Evolutionary conservation across 2,329 filamentous ascomycete species (phyloP).

Genomic region (Waltergamsia citrina): DNA sequence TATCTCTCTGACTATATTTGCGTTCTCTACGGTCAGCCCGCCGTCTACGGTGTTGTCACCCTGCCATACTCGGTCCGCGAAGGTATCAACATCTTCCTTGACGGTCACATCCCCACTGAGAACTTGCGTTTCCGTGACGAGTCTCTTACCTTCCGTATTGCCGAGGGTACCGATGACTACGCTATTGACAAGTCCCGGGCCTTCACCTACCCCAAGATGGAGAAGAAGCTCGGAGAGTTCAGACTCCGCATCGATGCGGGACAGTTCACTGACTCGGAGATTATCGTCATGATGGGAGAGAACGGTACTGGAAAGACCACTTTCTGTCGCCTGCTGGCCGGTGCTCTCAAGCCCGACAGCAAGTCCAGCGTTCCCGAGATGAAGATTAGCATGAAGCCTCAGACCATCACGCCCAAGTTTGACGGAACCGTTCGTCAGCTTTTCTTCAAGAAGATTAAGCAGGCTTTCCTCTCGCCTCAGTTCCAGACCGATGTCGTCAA

Average conservation of each 20-base stretch:
- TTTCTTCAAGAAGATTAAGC: conserved; percentile 99
- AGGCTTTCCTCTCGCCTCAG: conserved; percentile 89
- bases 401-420: conserved; percentile 98
- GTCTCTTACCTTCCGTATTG: conserved; percentile 88
- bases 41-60: conserved; percentile 95
- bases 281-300: conserved; percentile 99
- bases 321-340: conserved; percentile 93
- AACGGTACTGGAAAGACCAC: conserved; percentile 99
- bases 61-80: conserved; percentile 92
- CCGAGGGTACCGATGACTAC: conserved; percentile 83
- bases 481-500: conserved; percentile 99
- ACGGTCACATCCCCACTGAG: conserved; percentile 95
- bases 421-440: conserved; percentile 93
- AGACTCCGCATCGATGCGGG: conserved; percentile 73
- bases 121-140: conserved; percentile 98
- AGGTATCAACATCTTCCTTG: conserved; percentile 98
- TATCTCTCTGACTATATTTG: conserved; percentile 99
- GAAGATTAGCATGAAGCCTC: conserved; percentile 99
- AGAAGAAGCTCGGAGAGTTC: conserved; percentile 88
- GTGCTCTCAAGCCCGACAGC: conserved; percentile 83
- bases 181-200: conserved; percentile 73
- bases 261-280: conserved; percentile 94
- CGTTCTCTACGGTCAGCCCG: conserved; percentile 90
- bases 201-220: conserved; percentile 83
- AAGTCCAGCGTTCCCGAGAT: conserved; percentile 74